Percentiles rank a stretch among this genome's conserved stretches.
These are phyloP conservation scores for Stygiomarasmius scandens DNA, from an alignment of 1,284 basidiomycete species.

Conservation along the genomic window DNA sequence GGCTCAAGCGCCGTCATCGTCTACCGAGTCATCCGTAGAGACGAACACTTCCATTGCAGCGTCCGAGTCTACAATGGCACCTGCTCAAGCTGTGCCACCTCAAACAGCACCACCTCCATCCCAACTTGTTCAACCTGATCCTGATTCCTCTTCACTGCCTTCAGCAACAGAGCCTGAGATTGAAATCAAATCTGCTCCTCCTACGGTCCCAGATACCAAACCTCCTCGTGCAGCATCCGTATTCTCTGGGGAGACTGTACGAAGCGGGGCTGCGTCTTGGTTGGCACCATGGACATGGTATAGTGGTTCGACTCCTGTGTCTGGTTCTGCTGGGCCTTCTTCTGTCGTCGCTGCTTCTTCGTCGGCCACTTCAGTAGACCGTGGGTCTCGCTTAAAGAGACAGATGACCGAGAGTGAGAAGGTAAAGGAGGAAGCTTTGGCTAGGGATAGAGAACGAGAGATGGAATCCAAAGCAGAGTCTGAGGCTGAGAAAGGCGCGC, in stretches of 20 bases:
- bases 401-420: slow-evolving; percentile 45
- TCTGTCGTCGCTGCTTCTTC: too few species aligned
- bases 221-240: slow-evolving; percentile 22
- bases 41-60: neutral
- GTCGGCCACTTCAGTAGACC: slow-evolving; percentile 7
- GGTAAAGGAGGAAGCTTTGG: slow-evolving; percentile 47
- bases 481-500: neutral
- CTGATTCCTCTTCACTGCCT: neutral
- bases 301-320: slow-evolving; percentile 19
- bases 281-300: slow-evolving; percentile 62
- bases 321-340: slow-evolving; percentile 16
- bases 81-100: too few species aligned
- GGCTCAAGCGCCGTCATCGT: neutral
- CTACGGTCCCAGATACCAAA: neutral
- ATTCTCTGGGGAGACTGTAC: slow-evolving; percentile 34
- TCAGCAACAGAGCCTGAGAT: neutral
- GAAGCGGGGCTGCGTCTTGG: slow-evolving; percentile 41
- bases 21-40: neutral
- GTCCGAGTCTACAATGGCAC: too few species aligned
- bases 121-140: neutral
- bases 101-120: neutral
- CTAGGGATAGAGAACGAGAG: slow-evolving; percentile 26
- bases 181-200: neutral
- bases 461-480: neutral
- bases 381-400: slow-evolving; percentile 13